These are phyloP conservation scores for Phytophthora constricta DNA, from an alignment of 352 stramenopile species.

Conservation along the genomic window DNA sequence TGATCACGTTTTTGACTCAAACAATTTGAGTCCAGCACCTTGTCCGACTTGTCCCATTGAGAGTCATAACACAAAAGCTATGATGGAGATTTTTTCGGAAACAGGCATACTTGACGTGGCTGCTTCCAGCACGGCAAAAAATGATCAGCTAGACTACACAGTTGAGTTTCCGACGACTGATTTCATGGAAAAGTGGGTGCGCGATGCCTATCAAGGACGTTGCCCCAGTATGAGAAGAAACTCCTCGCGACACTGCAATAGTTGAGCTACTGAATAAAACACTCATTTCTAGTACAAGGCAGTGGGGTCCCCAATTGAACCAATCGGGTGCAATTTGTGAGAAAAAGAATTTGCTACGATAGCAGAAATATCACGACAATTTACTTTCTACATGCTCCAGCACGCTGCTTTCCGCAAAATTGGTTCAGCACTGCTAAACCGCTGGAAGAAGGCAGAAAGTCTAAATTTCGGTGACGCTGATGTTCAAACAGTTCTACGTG, in stretches of 20 bases:
- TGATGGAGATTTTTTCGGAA: too few relatives aligned
- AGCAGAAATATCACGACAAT: background rate
- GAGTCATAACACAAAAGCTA: too few relatives aligned
- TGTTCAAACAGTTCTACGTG: background rate
- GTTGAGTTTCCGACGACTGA: background rate
- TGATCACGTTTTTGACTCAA: background rate
- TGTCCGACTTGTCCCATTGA: too few relatives aligned
- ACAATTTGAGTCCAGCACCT: background rate
- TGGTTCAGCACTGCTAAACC: background rate
- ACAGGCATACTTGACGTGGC: too few relatives aligned
- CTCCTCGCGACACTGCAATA: background rate
- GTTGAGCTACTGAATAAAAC: background rate
- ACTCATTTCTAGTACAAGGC: background rate
- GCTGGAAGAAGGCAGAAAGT: background rate
- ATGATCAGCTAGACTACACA: too few relatives aligned
- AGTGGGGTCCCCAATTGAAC: background rate
- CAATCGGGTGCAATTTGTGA: background rate
- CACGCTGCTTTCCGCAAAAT: background rate
- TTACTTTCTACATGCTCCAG: slow-evolving; percentile 2
- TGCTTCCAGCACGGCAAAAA: too few relatives aligned
- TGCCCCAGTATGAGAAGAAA: too few relatives aligned
- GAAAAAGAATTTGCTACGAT: background rate
- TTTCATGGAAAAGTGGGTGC: background rate
- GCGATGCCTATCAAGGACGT: background rate
- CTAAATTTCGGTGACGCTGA: background rate